Conservation (phyloP, 495 filamentous ascomycete genomes). For the Xylaria cubensis region DNA sequence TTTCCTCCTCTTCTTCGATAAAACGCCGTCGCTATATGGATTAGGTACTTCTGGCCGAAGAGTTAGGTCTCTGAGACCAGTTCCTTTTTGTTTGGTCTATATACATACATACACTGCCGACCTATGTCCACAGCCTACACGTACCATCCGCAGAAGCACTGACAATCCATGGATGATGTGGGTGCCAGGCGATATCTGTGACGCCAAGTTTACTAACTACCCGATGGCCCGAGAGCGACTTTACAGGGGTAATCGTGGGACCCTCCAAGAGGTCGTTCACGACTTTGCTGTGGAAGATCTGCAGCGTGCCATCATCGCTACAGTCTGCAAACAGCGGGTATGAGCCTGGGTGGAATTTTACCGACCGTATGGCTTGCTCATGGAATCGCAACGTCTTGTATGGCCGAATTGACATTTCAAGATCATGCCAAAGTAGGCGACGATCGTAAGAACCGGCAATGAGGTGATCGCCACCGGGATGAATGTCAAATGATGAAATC, state of each 20-base stretch:
- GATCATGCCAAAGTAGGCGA: slow-evolving; percentile 94
- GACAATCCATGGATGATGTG: slow-evolving; percentile 87
- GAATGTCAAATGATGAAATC: slow-evolving; percentile 93
- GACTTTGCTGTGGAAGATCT: slow-evolving; percentile 96
- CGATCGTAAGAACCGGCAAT: slow-evolving; percentile 94
- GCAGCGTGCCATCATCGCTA: slow-evolving; percentile 89
- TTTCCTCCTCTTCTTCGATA: not conserved
- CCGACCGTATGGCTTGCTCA: slow-evolving; percentile 83
- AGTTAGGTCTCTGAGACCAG: not conserved
- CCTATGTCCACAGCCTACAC: slow-evolving; percentile 54
- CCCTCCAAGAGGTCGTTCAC: slow-evolving; percentile 94
- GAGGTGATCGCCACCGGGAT: slow-evolving; percentile 91
- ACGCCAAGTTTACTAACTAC: slow-evolving; percentile 83
- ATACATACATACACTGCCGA: slow-evolving; percentile 28
- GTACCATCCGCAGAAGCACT: slow-evolving; percentile 95
- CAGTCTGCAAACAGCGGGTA: slow-evolving; percentile 92
- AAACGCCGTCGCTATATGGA: slow-evolving; percentile 21
- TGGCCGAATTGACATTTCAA: slow-evolving; percentile 86
- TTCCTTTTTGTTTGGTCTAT: slow-evolving; percentile 22
- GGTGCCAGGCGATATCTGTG: slow-evolving; percentile 94
- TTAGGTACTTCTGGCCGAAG: not conserved
- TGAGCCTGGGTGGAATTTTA: slow-evolving; percentile 81
- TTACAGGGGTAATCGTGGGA: slow-evolving; percentile 92
- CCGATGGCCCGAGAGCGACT: slow-evolving; percentile 90
- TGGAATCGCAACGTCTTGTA: slow-evolving; percentile 98